Base-by-base conservation (phyloP, 1,284 basidiomycete genomes). In the Clitocybe nebularis region DNA sequence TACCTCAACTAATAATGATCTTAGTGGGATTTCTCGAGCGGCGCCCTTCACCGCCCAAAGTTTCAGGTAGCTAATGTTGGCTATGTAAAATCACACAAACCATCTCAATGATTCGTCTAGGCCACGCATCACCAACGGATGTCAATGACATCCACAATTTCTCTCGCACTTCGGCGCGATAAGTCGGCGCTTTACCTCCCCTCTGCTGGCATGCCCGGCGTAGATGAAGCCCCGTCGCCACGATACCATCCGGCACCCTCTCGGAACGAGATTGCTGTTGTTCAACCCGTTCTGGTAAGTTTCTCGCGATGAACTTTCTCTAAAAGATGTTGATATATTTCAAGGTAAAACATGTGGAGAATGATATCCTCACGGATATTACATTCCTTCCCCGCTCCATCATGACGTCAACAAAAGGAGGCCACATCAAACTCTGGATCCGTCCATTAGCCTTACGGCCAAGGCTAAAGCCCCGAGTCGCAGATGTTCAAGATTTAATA, bases 21-120 rank as follows among this genome's bases (percentile, higher is more conserved):
- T 16, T 46, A 91, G 85, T 95, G 93, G 93, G 93, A 96, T 61
- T 92, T 95, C 53, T 91, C 88, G 1, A 86, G 82, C 57, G 78
- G 87, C 43, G 75, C 81, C 9, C 60, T 91, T 39, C 81, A 90
- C 53, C 69, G 87, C 46, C 86, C 87, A 17, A 90, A 89, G 58
- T 64, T 78, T 2, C 76, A 79, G 50, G 68, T 63, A 50, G 36
- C 40, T 47, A 46, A 34, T 3, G 8, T 45, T 22, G 4, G 23
- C 22, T 37, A 19, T 25, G 25, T 11, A 16, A n/a, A 11, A 7
- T 14, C 24, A 4, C 22, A 24, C 5, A 13, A 6, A 37, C 25
- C n/a, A 9, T 14, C 11, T 32, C 22, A 5, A 36, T 20, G 16
- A 5, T 3, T 11, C 11, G 37, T 19, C 11, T 41, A 51, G 52